Evolutionary conservation across 116 monocot species (phyloP).

Genomic region (Posidonia oceanica): DNA sequence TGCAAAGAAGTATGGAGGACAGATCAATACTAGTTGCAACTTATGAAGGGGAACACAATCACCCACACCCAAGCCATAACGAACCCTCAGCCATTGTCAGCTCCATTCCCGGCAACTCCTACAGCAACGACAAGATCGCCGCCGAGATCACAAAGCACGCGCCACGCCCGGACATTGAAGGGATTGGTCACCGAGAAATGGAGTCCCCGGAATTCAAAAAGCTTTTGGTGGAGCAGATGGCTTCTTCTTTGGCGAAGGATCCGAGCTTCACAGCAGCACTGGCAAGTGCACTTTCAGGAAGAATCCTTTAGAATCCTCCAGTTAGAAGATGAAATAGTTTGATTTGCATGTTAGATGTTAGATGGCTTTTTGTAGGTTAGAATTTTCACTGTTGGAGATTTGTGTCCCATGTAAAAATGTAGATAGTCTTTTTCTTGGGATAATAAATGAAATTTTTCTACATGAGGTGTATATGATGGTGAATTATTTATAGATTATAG

Average conservation of each 20-base stretch:
- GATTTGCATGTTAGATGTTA: too few species aligned
- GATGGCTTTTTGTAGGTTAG: too few species aligned
- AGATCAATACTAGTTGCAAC: constrained; percentile 30
- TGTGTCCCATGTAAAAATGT: too few species aligned
- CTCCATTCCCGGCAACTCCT: not conserved
- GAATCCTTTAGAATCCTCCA: constrained; percentile 7
- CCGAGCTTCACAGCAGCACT: constrained; percentile 32
- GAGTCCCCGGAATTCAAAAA: constrained; percentile 21
- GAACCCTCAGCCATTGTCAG: not conserved
- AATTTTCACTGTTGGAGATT: too few species aligned
- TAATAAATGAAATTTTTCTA: too few species aligned
- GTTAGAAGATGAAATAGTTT: not conserved
- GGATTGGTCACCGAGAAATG: not conserved
- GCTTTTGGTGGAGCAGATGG: constrained; percentile 36
- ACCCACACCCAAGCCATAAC: constrained; percentile 1
- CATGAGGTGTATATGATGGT: too few species aligned
- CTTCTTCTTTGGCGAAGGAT: constrained; percentile 28
- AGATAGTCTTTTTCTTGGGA: too few species aligned
- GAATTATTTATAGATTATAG: too few species aligned
- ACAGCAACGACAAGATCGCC: not conserved
- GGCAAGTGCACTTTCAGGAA: constrained; percentile 37
- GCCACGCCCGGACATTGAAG: not conserved
- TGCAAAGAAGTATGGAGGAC: constrained; percentile 44
- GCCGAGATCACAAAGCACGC: not conserved
- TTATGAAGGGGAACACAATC: constrained; percentile 49